phyloP scores from a whole-genome alignment of 495 filamentous ascomycete genomes.

The Penicillium egyptiacum region DNA sequence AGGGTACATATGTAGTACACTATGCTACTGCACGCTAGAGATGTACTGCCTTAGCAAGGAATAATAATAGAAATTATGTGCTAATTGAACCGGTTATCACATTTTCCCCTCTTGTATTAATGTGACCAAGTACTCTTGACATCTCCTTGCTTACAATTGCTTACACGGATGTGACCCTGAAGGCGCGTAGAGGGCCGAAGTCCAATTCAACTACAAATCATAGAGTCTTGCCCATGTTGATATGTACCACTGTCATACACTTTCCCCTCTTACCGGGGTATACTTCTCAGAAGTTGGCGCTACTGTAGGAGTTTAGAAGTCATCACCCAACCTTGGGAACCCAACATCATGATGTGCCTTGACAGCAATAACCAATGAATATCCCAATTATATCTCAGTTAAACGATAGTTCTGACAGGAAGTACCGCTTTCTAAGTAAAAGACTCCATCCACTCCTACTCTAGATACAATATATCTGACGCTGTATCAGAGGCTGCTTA shows the following conservation, averaged over 20 bases:
- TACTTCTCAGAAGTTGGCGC: not conserved
- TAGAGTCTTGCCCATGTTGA: not conserved
- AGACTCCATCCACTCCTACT: not conserved
- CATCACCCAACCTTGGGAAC: not conserved
- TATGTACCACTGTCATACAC: not conserved
- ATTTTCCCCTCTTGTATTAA: not conserved
- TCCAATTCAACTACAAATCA: not conserved
- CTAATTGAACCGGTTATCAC: constrained; percentile 9
- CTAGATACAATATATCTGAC: not conserved
- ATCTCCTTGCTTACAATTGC: not conserved
- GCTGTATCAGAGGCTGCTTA: not conserved
- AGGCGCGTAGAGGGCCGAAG: constrained; percentile 3
- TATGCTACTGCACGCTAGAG: constrained; percentile 8
- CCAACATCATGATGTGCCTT: not conserved
- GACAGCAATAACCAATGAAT: not conserved
- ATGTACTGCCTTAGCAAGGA: not conserved
- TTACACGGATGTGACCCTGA: constrained; percentile 4
- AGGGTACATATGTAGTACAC: not conserved
- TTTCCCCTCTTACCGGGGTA: not conserved
- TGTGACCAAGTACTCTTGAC: not conserved
- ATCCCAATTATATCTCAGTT: not conserved
- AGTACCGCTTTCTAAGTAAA: not conserved
- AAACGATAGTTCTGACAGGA: too few species aligned
- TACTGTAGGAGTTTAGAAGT: not conserved
- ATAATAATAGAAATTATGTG: constrained; percentile 10